Evolutionary conservation across 2,329 filamentous ascomycete species (phyloP), one percentile per base, ranked within the genome.

Genomic region (Calonectria pseudoreteaudii): DNA sequence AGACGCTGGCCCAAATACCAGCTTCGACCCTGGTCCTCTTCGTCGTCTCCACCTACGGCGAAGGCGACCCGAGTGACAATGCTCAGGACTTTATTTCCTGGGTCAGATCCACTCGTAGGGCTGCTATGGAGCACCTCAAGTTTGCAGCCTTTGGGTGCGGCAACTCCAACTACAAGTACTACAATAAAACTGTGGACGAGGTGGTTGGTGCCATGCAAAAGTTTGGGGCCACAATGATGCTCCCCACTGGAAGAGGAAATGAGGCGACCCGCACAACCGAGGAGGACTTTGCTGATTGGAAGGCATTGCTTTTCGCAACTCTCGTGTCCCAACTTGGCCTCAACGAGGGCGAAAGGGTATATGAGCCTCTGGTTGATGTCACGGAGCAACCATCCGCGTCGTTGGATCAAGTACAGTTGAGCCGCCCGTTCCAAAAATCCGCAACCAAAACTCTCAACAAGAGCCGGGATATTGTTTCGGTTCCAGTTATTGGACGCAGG

Each of bases 261-360:
- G 72, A 74, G 18, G 72, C 68, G 4, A 74, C 72, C 18, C 53
- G 72, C 4, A 74, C 72, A 0, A 71, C 68, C 1, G 72, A 74
- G 13, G 72, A 74, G 20, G 68, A 74, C 23, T 74, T 74, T 41
- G 49, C 68, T 38, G 68, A 71, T 34, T 74, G 72, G 72, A 74
- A 74, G 11, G 72, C 71, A 18, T 38, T 13, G 16, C 38, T 74
- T 1, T 71, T 71, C 20, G 18, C 47, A 6, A 56, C 68, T 4
- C 38, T 74, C 31, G 71, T 58, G 23, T 28, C 67, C 30, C 50
- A 71, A 13, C 67, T 66, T 16, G 71, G 71, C 23, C 49, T 73
- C 23, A 28, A 47, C 3, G 67, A 73, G 38, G 67, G 66, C 10
- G 71, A 71, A 36, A 26, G 23, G 4, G 47, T 26, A 6, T 73